Evolutionary conservation across 805 yeast genomes (phyloP).

Genomic region (Nakazawaea siamensis): DNA sequence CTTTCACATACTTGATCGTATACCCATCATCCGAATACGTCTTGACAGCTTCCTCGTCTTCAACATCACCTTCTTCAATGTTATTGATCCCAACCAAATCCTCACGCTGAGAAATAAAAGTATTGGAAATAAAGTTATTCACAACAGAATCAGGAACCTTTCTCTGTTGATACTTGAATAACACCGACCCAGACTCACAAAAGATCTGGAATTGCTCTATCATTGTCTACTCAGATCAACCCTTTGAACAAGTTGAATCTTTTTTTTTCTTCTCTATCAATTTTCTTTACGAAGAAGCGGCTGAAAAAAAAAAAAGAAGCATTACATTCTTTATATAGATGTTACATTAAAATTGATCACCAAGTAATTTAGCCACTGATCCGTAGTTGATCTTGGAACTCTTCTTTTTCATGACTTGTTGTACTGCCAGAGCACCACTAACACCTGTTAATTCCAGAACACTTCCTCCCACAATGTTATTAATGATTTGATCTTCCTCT

Average conservation of each 20-base stretch:
- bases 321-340: no score
- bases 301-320: no score
- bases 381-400: constrained; percentile 88
- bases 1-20: constrained; percentile 35
- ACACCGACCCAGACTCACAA: constrained; percentile 40
- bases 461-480: constrained; percentile 18
- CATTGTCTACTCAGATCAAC: constrained; percentile 18
- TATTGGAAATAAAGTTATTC: constrained; percentile 40
- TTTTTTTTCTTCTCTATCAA: background rate
- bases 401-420: constrained; percentile 65
- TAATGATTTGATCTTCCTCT: constrained; percentile 5
- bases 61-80: constrained; percentile 15
- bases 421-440: constrained; percentile 17
- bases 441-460: constrained; percentile 29
- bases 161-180: constrained; percentile 35
- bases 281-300: no score
- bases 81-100: constrained; percentile 17
- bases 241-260: background rate
- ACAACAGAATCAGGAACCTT: constrained; percentile 31
- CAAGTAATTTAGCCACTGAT: constrained; percentile 54
- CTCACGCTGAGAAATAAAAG: constrained; percentile 33
- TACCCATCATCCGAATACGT: constrained; percentile 28
- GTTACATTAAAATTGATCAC: no score
- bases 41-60: constrained; percentile 13
- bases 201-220: constrained; percentile 43